A percentile compares a stretch with the other conserved stretches of the same genome.
These are phyloP conservation scores for Solanum ossicruentum DNA, from an alignment of 257 asterid genomes.

Conservation along the genomic window DNA sequence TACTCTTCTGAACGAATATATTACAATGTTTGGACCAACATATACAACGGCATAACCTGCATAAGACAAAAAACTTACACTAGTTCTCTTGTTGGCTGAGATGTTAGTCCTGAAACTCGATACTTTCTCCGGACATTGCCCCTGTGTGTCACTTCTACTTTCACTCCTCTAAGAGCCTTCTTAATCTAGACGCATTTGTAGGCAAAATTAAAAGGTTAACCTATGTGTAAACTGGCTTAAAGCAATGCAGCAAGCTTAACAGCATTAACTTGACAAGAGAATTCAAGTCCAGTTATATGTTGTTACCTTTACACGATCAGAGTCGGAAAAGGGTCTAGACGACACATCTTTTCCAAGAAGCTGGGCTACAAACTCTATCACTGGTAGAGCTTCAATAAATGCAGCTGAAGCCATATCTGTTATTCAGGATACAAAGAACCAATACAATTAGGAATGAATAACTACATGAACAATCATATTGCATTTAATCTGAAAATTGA, in stretches of 20 bases:
- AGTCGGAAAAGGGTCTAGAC: slow-evolving; percentile 80
- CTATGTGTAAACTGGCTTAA: background rate
- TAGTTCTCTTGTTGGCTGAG: slow-evolving; percentile 91
- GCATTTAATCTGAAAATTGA: background rate
- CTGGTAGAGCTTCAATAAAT: slow-evolving; percentile 95
- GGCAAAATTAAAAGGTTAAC: background rate
- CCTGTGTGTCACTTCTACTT: slow-evolving; percentile 98
- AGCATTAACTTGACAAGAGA: background rate
- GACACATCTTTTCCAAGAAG: slow-evolving; percentile 80
- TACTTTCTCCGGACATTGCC: slow-evolving; percentile 88
- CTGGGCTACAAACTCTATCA: slow-evolving; percentile 83
- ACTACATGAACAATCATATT: background rate
- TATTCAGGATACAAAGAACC: background rate
- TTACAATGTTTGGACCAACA: background rate
- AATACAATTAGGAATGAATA: background rate
- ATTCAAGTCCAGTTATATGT: background rate
- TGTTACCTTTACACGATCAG: slow-evolving; percentile 79
- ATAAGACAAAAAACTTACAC: slow-evolving; percentile 38
- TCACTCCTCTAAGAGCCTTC: slow-evolving; percentile 94
- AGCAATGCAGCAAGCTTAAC: background rate
- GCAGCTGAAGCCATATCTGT: slow-evolving; percentile 99
- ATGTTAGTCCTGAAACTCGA: slow-evolving; percentile 84
- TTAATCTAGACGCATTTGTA: slow-evolving; percentile 47
- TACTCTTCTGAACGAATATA: background rate
- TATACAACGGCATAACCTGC: background rate